Evolutionary conservation across 129 eudicot species (phyloP), one percentile per base, ranked within the genome.

Genomic region (Escallonia rubra): DNA sequence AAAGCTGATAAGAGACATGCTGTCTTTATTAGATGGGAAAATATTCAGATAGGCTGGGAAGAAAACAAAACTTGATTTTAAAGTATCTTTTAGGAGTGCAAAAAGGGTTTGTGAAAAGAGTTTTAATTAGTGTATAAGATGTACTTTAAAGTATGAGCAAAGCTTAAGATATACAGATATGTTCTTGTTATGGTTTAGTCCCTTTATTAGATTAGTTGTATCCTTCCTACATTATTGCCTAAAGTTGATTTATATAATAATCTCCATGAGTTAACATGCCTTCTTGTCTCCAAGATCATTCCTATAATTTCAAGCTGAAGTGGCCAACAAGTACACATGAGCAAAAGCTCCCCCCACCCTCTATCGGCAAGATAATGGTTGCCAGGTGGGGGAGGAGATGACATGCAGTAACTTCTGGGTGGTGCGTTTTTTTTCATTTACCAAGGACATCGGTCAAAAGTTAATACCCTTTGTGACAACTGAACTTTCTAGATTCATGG

Each of bases 281-380:
- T 82, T 79, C 78, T 82, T 82, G 96, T 85, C 89, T 78, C 75
- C 76, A 82, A 75, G 66, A 74, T 67, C 73, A 82, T 72, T 82
- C 58, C 48, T 71, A 53, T 61, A 47, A 53, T 77, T 73, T 62
- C 70, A 15, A 43, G 76, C 56, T 80, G 10, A 82, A 88, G 96
- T 88, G 96, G 96, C 96, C 79, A 88, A 88, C 91, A 88, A 75
- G 83, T 63, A 74, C 81, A 74, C 79, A 74, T 79, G 80, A 57
- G 46, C 34, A 42, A 72, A 58, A 68, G 68, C 66, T 7, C n/a
- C 41, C 56, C 47, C 51, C 59, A 48, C 74, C 66, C 65, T 71
- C 62, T 69, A 71, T 54, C 48, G 61, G 13, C 50, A 2, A 50
- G 74, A 75, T 81, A 82, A 79, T 85, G 91, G 81, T 75, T 66